These are phyloP conservation scores for Citrus sinensis DNA, from an alignment of 345 rosid genomes.

Conservation along the genomic window DVS_A1.0 CM039168.1:20481501-20482000, in stretches of 20 bases:
- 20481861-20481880: neutral
- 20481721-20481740: neutral
- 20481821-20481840: neutral
- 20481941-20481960: no score
- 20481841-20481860: neutral
- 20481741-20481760: neutral
- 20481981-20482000: no score
- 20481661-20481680: constrained; percentile 10
- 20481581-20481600: no score
- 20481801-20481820: neutral
- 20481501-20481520: no score
- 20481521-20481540: no score
- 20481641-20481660: neutral
- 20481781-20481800: no score
- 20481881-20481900: neutral
- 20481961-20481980: no score
- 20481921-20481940: no score
- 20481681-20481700: constrained; percentile 3
- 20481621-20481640: neutral
- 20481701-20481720: neutral
- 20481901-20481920: neutral
- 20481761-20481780: neutral
- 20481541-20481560: no score
- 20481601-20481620: neutral
- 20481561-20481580: no score